Base-by-base conservation (phyloP, 345 rosid genomes). In the Citropsis articulata region DNA sequence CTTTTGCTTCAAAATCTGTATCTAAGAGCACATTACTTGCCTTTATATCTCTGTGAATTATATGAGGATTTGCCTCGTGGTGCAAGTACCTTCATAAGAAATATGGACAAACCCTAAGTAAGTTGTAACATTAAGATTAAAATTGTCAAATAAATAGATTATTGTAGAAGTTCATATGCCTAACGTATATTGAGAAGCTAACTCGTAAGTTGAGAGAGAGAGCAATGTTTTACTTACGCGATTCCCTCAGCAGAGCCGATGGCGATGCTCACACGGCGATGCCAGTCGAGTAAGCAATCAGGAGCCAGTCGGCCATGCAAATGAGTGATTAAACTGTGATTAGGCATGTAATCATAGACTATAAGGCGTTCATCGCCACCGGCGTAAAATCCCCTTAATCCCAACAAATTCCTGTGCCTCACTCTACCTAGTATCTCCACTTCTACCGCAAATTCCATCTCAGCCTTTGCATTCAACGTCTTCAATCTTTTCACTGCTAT, bases 371-470 rank as follows among this genome's bases (percentile, higher is more conserved):
- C 93, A 6, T 91, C 90, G 2, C 87, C 90, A 1, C 93, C 91
- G 1, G 87, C 93, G 50, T 88, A 90, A 81, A 90, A 91, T 61
- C 95, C 93, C 73, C 92, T 86, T 61, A 91, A 78, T 6, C 92
- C 89, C 45, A 90, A 63, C 84, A 91, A 73, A 60, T 91, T 91
- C 75, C 85, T 85, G 67, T 88, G 95, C 76, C 93, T 86, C 50
- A 87, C 93, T 77, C 95, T 85, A 14, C 93, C 95, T 33, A 91
- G 89, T 21, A 91, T 87, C 86, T 91, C 95, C 30, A 90, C 95
- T 83, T 91, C 93, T 65, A 90, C 84, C 0, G 93, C 93, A 72
- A 91, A 91, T 70, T 90, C 93, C 90, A 87, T 90, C 86, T 91
- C 93, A 25, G 89, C 92, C 82, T 88, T 91, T 12, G 88, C 86